These are phyloP conservation scores for Mycena rosella DNA, from an alignment of 768 basidiomycete genomes.

Conservation along the genomic window DNA sequence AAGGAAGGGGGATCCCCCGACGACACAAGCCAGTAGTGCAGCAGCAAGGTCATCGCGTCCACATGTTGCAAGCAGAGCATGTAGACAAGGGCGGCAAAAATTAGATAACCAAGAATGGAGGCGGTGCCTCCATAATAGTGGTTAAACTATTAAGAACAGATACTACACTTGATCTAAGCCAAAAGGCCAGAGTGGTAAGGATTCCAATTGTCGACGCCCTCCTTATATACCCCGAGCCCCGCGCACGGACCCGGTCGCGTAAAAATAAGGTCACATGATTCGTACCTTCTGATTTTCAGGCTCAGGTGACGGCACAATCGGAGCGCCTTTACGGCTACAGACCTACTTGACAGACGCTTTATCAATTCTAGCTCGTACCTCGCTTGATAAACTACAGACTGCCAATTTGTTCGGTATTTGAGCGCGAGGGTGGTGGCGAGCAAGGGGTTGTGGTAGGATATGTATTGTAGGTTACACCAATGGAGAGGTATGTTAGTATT, in stretches of 20 bases:
- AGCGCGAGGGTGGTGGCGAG: too few relatives aligned
- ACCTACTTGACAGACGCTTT: too few relatives aligned
- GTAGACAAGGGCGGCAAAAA: constrained; percentile 6
- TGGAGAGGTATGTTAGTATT: background rate
- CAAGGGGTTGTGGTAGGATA: too few relatives aligned
- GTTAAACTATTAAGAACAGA: constrained; percentile 87
- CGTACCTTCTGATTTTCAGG: too few relatives aligned
- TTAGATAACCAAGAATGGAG: constrained; percentile 14
- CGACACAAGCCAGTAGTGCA: constrained; percentile 8
- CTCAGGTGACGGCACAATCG: too few relatives aligned
- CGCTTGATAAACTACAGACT: too few relatives aligned
- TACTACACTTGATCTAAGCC: constrained; percentile 99
- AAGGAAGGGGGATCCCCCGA: constrained; percentile 13
- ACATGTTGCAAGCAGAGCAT: constrained; percentile 44
- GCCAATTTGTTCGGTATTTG: too few relatives aligned
- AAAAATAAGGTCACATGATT: too few relatives aligned
- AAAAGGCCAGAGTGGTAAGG: constrained; percentile 93
- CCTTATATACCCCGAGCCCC: background rate
- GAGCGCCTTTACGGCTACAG: too few relatives aligned
- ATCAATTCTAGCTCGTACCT: too few relatives aligned
- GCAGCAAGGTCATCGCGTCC: constrained; percentile 40
- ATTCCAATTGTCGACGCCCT: constrained; percentile 26
- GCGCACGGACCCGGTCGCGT: too few relatives aligned
- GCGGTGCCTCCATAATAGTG: constrained; percentile 52
- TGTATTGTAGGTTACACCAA: too few relatives aligned